Base-by-base conservation (phyloP, 2,329 filamentous ascomycete species). In the Aspergillus neotritici region DNA sequence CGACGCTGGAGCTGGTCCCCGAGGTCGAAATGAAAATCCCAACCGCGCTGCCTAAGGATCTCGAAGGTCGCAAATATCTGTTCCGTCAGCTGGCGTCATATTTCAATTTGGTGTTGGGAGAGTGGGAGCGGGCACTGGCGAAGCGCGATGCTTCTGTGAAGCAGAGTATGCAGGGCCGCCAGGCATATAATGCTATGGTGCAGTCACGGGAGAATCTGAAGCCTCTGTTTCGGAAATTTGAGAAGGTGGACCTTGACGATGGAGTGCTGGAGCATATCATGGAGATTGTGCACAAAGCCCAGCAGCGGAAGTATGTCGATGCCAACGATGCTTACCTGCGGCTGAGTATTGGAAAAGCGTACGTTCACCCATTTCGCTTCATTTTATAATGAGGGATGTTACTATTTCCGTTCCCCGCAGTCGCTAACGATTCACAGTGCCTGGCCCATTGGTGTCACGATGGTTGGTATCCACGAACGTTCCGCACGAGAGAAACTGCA, bases 381-480 rank as follows among this genome's bases (percentile, higher is more conserved):
- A 12, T 12, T n/a, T 4, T 25, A 39, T 40, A 8, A 31, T 5
- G 4, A 10, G 35, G 33, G 1, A 7, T 30, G 37, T 25, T 25
- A 25, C 21, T 7, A 7, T 21, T 21, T 4, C 21, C 5, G 7
- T 21, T 25, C 9, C 3, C 7, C 5, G 21, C 25, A 5, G 17
- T 16, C 25, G 14, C 54, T 59, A 51, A 57, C 41, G n/a, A 10
- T 6, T 4, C 33, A 29, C 45, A 76, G 73, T 49, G 93, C 93
- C 12, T 98, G 93, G 93, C 93, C 93, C 16, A 98, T 98, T 60
- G 93, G 93, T 69, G 93, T 98, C 31, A 98, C 93, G 65, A 98
- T 97, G 93, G 93, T 98, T 60, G 93, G 93, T 75, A 98, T 98
- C 57, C 93, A 98, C 78, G 93, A 97, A 74, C 82, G 93, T 61